Evolutionary conservation across 2,329 filamentous ascomycete species (phyloP), one percentile per base, ranked within the genome.

Genomic region (Herpotrichia juniperi): DNA sequence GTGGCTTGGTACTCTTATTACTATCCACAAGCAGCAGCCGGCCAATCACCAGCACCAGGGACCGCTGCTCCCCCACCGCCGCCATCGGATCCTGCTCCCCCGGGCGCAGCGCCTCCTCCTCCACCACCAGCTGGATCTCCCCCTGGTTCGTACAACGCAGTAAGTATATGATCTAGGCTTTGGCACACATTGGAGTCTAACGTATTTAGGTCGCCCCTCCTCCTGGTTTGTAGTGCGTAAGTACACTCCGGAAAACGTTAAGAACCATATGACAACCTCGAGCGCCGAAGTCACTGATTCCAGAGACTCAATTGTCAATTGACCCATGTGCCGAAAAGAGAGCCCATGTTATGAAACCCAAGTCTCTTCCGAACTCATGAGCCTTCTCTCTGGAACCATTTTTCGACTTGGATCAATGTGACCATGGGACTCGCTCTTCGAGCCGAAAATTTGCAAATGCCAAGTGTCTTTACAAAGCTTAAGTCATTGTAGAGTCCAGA

Each of bases 51-150:
- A 49, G 56, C 64, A 39, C 65, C 69, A 25, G 64, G 64, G 12
- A 61, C 30, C 42, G 61, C 58, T 16, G 60, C 64, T 43, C 57
- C 66, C 46, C 59, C 63, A 39, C 66, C 69, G 7, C 68, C 71
- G 6, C 67, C 69, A 32, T 67, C 70, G 25, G 57, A 64, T 24
- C 57, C 61, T 42, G 68, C 71, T 52, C 59, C 69, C 31, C 61
- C 67, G 22, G 64, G 65, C 46, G 50, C 56, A 42, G 60, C 59
- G 11, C 56, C 67, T 21, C 71, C 71, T 10, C 70, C 72, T 28
- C 68, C 70, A 22, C 69, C 69, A 10, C 71, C 67, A 10, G 64
- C 65, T 54, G 68, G 59, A 7, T 71, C 70, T 19, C 69, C 71
- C 43, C 61, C 68, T 31, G 62, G 64, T 32, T 54, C 61, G 39